Conservation (phyloP, 2,329 filamentous ascomycete species). For the Lecanicillium sp. region DNA sequence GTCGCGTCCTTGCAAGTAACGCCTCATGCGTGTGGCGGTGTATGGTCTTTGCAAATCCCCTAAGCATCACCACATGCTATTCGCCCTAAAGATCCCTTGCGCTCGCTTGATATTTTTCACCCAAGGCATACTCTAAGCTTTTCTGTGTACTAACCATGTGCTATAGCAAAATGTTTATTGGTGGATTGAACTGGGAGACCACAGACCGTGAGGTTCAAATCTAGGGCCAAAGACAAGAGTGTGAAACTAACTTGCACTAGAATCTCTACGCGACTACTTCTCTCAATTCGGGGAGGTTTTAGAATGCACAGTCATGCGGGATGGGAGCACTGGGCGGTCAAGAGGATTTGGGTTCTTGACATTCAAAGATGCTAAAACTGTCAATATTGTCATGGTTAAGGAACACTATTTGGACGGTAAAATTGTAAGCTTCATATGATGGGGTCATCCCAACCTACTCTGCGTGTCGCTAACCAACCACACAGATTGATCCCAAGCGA, state of each 20-base stretch:
- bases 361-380: constrained; percentile 94
- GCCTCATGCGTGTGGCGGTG: neutral
- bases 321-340: constrained; percentile 86
- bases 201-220: constrained; percentile 73
- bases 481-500: constrained; percentile 91
- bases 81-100: too few species aligned
- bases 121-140: too few species aligned
- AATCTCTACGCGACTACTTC: constrained; percentile 95
- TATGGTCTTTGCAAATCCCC: neutral
- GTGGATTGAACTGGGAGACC: constrained; percentile 97
- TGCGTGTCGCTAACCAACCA: constrained; percentile 12
- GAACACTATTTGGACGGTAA: constrained; percentile 97
- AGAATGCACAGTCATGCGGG: constrained; percentile 99
- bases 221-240: neutral
- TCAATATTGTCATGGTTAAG: constrained; percentile 99
- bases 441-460: neutral
- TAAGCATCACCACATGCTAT: too few species aligned
- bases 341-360: constrained; percentile 96
- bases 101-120: too few species aligned
- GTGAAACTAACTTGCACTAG: constrained; percentile 35
- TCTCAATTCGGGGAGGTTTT: constrained; percentile 95
- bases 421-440: constrained; percentile 59
- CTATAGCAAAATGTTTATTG: constrained; percentile 97
- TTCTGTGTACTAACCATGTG: constrained; percentile 1
- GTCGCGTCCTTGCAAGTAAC: neutral